A percentile compares a stretch with the other conserved stretches of the same genome.
Evolutionary conservation across 2,329 filamentous ascomycete species (phyloP).

Genomic region (Talaromyces sp.): DNA sequence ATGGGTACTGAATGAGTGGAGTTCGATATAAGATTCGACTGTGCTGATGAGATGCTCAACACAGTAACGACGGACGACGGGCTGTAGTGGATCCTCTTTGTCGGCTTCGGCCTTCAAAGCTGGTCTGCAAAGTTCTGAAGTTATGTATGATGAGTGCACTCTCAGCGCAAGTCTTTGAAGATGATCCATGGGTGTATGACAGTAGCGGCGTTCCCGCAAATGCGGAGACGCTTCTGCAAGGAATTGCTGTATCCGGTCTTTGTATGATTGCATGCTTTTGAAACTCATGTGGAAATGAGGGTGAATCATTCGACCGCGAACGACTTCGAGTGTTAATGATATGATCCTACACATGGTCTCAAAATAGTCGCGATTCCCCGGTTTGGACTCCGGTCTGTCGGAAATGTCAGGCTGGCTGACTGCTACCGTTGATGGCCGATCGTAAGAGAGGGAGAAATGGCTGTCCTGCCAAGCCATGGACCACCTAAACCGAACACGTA

Average conservation of each 20-base stretch:
- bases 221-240: constrained; percentile 57
- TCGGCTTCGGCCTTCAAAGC: constrained; percentile 54
- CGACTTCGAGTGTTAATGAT: constrained; percentile 53
- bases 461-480: constrained; percentile 64
- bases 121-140: constrained; percentile 60
- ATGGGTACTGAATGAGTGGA: constrained; percentile 44
- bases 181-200: constrained; percentile 46
- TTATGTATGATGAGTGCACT: constrained; percentile 60
- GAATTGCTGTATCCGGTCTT: constrained; percentile 55
- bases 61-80: constrained; percentile 51
- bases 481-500: constrained; percentile 45
- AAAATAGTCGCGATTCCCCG: constrained; percentile 54
- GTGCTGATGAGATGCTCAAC: constrained; percentile 54
- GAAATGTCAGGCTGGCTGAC: constrained; percentile 52
- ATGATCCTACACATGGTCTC: constrained; percentile 58
- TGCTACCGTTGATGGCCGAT: constrained; percentile 55
- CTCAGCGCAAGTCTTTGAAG: constrained; percentile 60
- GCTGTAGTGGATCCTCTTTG: constrained; percentile 37
- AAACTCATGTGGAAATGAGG: constrained; percentile 54
- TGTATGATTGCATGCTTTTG: constrained; percentile 54
- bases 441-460: constrained; percentile 61
- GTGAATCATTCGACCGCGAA: constrained; percentile 54
- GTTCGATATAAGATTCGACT: constrained; percentile 59
- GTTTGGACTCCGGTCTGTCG: constrained; percentile 46
- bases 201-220: constrained; percentile 51